Evolutionary conservation across 1,284 basidiomycete genomes (phyloP).

Genomic region (Trametes versicolor): DNA sequence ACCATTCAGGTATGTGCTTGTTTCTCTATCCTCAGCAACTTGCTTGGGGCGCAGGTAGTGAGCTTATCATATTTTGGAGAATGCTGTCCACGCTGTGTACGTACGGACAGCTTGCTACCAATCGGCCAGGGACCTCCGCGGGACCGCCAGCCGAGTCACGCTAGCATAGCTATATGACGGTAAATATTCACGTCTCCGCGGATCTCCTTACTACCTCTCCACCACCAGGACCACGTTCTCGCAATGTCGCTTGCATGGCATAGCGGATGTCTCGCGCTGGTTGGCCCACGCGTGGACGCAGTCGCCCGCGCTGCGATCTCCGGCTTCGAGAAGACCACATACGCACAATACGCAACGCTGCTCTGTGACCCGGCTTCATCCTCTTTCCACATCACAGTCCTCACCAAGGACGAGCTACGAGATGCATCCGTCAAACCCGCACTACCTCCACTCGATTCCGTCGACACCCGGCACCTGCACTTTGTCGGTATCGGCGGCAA

Average conservation of each 20-base stretch:
- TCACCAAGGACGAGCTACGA: constrained; percentile 49
- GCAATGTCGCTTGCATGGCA: constrained; percentile 26
- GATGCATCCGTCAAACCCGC: constrained; percentile 14
- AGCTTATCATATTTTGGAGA: background rate
- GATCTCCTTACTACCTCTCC: constrained; percentile 1
- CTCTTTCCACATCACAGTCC: constrained; percentile 53
- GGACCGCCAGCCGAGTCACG: constrained; percentile 7
- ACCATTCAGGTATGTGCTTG: too few species aligned
- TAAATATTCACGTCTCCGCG: constrained; percentile 10
- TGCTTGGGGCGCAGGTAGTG: background rate
- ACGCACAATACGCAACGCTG: constrained; percentile 8
- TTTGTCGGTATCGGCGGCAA: constrained; percentile 53
- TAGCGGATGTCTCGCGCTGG: constrained; percentile 36
- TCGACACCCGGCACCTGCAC: constrained; percentile 31
- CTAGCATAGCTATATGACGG: background rate
- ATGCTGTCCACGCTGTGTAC: background rate
- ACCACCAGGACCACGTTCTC: background rate
- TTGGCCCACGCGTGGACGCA: constrained; percentile 46
- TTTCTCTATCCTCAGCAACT: too few species aligned
- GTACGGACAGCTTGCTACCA: background rate
- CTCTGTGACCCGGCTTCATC: constrained; percentile 26
- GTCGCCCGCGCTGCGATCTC: constrained; percentile 41
- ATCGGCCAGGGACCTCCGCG: background rate
- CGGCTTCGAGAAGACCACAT: constrained; percentile 13
- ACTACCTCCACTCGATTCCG: constrained; percentile 19